Percentiles rank a stretch among this genome's conserved stretches.
Conservation (phyloP, 148 eudicot species). For the Selenicereus undatus region DNA sequence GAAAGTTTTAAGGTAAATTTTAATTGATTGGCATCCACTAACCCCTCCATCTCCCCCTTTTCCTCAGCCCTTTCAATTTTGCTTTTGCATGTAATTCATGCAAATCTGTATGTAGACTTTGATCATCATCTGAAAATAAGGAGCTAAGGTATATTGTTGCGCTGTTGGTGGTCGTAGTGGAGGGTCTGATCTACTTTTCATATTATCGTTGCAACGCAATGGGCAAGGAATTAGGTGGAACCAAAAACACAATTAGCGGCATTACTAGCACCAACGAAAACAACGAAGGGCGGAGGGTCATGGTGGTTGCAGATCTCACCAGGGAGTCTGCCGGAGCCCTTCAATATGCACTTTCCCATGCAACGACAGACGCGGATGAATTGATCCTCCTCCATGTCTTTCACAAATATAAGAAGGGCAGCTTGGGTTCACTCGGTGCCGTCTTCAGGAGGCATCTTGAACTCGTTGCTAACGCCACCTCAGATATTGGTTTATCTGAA, state of each 20-base stretch:
- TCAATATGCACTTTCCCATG: constrained; percentile 58
- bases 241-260: constrained; percentile 14
- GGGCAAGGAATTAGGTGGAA: constrained; percentile 10
- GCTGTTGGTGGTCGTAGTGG: constrained; percentile 16
- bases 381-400: constrained; percentile 47
- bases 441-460: constrained; percentile 28
- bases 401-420: constrained; percentile 30
- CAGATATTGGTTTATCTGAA: background rate
- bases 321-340: constrained; percentile 57
- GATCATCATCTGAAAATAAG: background rate
- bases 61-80: background rate
- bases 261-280: constrained; percentile 9
- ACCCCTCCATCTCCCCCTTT: background rate
- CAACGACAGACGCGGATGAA: constrained; percentile 38
- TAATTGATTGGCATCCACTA: background rate
- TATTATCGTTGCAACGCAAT: constrained; percentile 12
- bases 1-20: background rate
- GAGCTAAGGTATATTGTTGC: background rate
- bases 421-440: constrained; percentile 22
- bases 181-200: constrained; percentile 1
- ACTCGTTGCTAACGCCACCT: background rate
- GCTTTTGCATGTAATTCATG: background rate
- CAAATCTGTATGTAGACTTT: background rate
- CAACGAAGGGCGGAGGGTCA: constrained; percentile 30
- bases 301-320: constrained; percentile 62